These are phyloP conservation scores for Blastomyces silverae DNA, from an alignment of 2,329 filamentous ascomycete genomes.

Conservation along the genomic window DNA sequence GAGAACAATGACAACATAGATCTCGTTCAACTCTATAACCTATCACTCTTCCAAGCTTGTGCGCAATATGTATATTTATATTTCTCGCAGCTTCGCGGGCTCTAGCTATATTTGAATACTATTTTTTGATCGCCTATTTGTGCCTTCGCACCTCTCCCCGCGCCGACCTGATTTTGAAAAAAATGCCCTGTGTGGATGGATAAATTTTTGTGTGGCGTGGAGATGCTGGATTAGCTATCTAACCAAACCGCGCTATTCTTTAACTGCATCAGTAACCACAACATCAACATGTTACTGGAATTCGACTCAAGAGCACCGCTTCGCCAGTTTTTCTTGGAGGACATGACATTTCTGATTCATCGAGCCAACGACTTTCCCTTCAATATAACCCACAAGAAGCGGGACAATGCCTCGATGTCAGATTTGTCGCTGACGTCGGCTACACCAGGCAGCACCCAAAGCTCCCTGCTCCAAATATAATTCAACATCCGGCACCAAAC, in stretches of 20 bases:
- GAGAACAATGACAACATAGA: not conserved
- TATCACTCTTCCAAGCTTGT: not conserved
- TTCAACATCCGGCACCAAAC: constrained; percentile 17
- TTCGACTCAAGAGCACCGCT: not conserved
- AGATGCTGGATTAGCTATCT: no score
- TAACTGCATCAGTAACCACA: no score
- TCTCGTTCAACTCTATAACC: not conserved
- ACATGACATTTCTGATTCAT: not conserved
- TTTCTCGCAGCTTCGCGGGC: not conserved
- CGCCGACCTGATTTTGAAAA: no score
- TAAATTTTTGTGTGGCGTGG: no score
- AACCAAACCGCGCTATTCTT: no score
- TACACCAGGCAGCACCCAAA: not conserved
- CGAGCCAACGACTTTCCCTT: not conserved
- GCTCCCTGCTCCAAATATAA: not conserved
- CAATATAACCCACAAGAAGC: not conserved
- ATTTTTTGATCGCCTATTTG: not conserved
- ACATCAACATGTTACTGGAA: not conserved
- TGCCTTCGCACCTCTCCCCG: not conserved
- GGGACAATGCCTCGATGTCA: not conserved
- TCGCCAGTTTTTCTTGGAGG: not conserved
- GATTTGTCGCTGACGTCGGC: not conserved
- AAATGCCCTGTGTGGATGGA: no score
- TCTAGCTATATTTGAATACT: not conserved
- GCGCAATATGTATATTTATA: not conserved